Percentiles rank a stretch among this genome's conserved stretches.
These are phyloP conservation scores for Acer saccharum DNA, from an alignment of 345 rosid species.

Conservation along the genomic window DNA sequence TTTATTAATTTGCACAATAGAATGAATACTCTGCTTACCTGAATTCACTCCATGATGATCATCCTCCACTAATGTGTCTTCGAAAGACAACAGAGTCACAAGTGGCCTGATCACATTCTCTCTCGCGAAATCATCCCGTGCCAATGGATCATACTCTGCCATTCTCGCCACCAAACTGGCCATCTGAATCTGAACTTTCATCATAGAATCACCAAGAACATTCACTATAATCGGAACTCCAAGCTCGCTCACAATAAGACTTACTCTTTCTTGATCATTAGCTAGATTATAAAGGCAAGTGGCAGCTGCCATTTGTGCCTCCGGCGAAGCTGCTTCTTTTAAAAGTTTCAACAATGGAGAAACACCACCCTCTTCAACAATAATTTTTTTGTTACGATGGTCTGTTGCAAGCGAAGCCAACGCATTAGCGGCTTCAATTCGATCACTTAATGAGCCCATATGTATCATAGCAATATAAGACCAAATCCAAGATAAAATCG, in stretches of 20 bases:
- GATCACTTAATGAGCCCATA: constrained; percentile 56
- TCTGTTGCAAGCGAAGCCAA: constrained; percentile 69
- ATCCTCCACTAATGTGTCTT: constrained; percentile 56
- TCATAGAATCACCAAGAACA: constrained; percentile 65
- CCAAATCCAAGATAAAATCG: constrained; percentile 94
- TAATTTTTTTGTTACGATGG: constrained; percentile 84
- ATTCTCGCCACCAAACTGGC: constrained; percentile 73
- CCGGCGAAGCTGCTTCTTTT: constrained; percentile 58
- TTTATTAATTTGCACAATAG: constrained; percentile 74
- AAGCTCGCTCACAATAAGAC: constrained; percentile 46
- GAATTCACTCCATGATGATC: constrained; percentile 18
- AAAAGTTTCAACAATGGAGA: constrained; percentile 64
- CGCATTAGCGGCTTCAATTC: constrained; percentile 73
- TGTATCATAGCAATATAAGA: constrained; percentile 61
- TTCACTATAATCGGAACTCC: constrained; percentile 71
- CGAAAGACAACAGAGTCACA: constrained; percentile 70
- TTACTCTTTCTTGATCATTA: constrained; percentile 66
- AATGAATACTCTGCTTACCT: constrained; percentile 73
- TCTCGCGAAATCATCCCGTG: constrained; percentile 88
- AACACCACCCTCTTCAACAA: constrained; percentile 86
- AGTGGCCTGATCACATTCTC: constrained; percentile 80
- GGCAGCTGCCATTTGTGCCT: constrained; percentile 75
- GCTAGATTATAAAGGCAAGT: constrained; percentile 46
- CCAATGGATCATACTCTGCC: constrained; percentile 62
- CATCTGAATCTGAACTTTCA: constrained; percentile 65